Evolutionary conservation across 306 rosid genomes (phyloP).

Genomic region (Cucurbita moschata): DNA sequence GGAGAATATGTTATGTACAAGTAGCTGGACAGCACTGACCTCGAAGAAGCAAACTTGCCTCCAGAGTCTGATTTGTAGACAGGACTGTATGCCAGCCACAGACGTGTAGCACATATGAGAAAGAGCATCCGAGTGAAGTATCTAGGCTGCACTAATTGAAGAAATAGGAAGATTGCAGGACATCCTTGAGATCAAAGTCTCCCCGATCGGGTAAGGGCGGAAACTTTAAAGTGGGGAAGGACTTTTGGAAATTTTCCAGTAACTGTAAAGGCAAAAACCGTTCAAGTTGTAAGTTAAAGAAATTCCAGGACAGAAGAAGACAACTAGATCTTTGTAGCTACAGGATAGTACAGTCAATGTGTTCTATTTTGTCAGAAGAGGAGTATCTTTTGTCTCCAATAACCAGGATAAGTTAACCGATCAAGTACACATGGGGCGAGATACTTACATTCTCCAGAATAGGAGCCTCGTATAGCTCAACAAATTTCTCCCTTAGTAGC

Average conservation of each 20-base stretch:
- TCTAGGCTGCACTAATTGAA: conserved; percentile 44
- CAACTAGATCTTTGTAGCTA: neutral
- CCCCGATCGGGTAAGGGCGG: conserved; percentile 80
- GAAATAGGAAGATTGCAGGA: conserved; percentile 59
- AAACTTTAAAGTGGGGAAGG: conserved; percentile 48
- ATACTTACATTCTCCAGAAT: conserved; percentile 68
- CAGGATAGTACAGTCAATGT: neutral
- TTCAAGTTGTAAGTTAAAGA: conserved; percentile 1
- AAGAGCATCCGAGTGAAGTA: conserved; percentile 9
- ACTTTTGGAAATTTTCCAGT: conserved; percentile 49
- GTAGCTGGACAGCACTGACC: conserved; percentile 4
- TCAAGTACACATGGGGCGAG: neutral
- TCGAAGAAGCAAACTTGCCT: neutral
- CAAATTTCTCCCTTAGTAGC: conserved; percentile 78
- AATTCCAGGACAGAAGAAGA: neutral
- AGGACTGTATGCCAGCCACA: conserved; percentile 12
- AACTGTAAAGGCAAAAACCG: conserved; percentile 27
- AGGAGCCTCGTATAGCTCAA: conserved; percentile 76
- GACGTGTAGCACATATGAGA: neutral
- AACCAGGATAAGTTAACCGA: neutral
- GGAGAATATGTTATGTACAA: conserved; percentile 16
- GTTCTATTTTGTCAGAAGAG: neutral
- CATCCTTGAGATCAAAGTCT: conserved; percentile 67
- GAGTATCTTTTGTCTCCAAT: neutral
- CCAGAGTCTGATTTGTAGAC: conserved; percentile 12